Evolutionary conservation across 2,329 filamentous ascomycete genomes (phyloP), one percentile per base, ranked within the genome.

Genomic region (Madurella mycetomatis): DNA sequence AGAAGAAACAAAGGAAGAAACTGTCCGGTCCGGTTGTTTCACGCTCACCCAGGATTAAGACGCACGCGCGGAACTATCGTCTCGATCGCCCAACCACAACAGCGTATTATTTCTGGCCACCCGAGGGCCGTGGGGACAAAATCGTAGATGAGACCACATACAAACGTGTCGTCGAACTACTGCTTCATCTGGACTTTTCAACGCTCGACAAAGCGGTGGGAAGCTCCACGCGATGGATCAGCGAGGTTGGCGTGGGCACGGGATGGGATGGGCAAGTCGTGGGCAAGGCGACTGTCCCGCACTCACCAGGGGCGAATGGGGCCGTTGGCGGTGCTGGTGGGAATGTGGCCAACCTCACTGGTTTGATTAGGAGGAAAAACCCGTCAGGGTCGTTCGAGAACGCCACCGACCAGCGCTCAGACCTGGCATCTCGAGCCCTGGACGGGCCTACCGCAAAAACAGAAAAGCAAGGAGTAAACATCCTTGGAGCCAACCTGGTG

Each of bases 151-250:
- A 86, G 18, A 72, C 75, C 25, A 77, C 80, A 47, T 91, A 90
- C 70, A 83, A 84, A 58, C 81, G 86, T 11, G 81, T 84, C 9
- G 76, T 83, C 17, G 87, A 90, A 61, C 71, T 90, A 9, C 74
- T 94, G 0, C 76, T 92, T 5, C 82, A 86, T 54, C 79, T 91
- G 0, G 87, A 91, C 67, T 94, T 94, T 68, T 77, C 82, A 1
- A 86, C 79, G 9, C 69, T 84, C 3, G 79, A 81, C 11, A 80
- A 86, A 46, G 84, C 86, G 0, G 73, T 72, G 1, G 75, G 76
- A 32, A 90, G 87, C 64, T 89, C 88, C 2, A 73, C 70, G 49
- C 81, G 86, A 50, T 94, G 88, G 88, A 76, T 84, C 42, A 77
- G 77, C 13, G 87, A 92, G 64, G 82, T 86, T 1, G 80, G 79